These are phyloP conservation scores for Lentinula raphanica DNA, from an alignment of 768 basidiomycete species.

Conservation along the genomic window DNA sequence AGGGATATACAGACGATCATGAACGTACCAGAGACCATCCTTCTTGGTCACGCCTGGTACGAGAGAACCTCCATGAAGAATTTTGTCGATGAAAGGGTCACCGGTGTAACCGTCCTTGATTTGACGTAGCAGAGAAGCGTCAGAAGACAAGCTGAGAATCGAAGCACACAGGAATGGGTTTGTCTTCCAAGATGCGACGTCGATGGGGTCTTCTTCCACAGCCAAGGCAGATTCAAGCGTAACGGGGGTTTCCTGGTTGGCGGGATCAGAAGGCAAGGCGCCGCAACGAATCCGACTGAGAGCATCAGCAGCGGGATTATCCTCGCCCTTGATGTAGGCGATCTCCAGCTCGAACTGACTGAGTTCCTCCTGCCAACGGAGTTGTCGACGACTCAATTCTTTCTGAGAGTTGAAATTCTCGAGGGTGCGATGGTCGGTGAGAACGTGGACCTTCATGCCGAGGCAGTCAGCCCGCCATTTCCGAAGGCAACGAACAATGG, in stretches of 20 bases:
- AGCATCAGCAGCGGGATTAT: conserved; percentile 25
- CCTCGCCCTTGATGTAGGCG: conserved; percentile 21
- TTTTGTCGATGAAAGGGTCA: neutral
- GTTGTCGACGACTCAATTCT: conserved; percentile 21
- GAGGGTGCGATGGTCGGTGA: conserved; percentile 28
- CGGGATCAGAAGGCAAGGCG: no score
- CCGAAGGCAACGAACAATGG: conserved; percentile 21
- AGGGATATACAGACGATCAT: conserved; percentile 5
- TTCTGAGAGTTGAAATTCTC: conserved; percentile 22
- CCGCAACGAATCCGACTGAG: conserved; percentile 17
- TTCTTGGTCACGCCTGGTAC: neutral
- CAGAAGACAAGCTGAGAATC: no score
- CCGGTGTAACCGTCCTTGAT: neutral
- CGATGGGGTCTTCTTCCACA: neutral
- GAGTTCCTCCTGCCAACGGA: conserved; percentile 24
- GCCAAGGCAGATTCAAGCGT: no score
- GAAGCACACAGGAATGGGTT: no score
- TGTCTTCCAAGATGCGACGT: no score
- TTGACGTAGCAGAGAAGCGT: no score
- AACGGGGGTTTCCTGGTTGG: no score
- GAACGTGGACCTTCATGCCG: conserved; percentile 15
- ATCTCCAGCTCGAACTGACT: conserved; percentile 24
- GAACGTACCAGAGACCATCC: neutral
- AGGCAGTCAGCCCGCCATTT: conserved; percentile 16
- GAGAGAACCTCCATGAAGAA: neutral